Evolutionary conservation across 1,284 basidiomycete genomes (phyloP).

Genomic region (Inonotus obliquus): DNA sequence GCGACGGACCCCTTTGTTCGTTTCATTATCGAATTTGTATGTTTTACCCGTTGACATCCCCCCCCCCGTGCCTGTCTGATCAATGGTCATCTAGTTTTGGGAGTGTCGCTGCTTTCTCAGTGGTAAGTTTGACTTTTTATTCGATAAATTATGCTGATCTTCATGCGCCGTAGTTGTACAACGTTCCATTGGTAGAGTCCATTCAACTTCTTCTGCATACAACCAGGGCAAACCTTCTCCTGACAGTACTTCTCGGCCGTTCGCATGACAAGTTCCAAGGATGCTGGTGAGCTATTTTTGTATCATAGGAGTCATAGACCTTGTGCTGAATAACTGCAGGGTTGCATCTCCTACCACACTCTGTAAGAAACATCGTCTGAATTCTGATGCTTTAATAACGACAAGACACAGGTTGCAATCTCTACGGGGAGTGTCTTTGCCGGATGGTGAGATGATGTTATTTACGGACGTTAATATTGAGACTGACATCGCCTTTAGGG

Average conservation of each 20-base stretch:
- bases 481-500: slow-evolving; percentile 37
- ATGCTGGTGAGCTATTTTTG: slow-evolving; percentile 48
- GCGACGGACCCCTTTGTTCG: slow-evolving; percentile 72
- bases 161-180: slow-evolving; percentile 62
- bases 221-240: slow-evolving; percentile 13
- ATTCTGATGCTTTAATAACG: slow-evolving; percentile 10
- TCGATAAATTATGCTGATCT: slow-evolving; percentile 10
- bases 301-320: not conserved
- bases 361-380: slow-evolving; percentile 42
- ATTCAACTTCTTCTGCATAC: slow-evolving; percentile 15
- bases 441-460: slow-evolving; percentile 60
- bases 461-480: not conserved
- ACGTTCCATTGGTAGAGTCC: slow-evolving; percentile 65
- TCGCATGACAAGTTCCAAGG: slow-evolving; percentile 62
- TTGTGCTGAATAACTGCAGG: slow-evolving; percentile 33
- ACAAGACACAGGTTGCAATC: slow-evolving; percentile 53
- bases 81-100: slow-evolving; percentile 35
- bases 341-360: slow-evolving; percentile 83
- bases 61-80: slow-evolving; percentile 3
- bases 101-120: slow-evolving; percentile 73
- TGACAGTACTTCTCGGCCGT: slow-evolving; percentile 82
- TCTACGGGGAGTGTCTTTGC: slow-evolving; percentile 79
- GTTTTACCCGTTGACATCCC: slow-evolving; percentile 24
- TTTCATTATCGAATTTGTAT: slow-evolving; percentile 73
- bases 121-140: slow-evolving; percentile 43